A percentile compares a stretch with the other conserved stretches of the same genome.
Conservation (phyloP, 2,329 filamentous ascomycete species). For the Venturia pyrina region DNA sequence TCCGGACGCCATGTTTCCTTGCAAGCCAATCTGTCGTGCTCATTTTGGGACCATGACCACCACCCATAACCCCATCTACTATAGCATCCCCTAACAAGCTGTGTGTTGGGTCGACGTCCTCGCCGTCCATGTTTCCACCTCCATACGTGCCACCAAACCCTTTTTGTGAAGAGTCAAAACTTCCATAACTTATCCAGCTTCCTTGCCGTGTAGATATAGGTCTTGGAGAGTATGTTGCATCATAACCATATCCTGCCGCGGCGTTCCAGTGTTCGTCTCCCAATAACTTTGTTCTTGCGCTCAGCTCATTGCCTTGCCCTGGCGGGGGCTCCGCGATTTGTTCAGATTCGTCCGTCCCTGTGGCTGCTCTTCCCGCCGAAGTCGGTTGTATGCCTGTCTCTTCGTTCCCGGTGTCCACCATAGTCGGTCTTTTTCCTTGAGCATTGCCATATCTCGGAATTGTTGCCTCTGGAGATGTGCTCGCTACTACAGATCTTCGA, state of each 20-base stretch:
- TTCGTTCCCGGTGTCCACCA: neutral
- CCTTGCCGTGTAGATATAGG: conserved; percentile 41
- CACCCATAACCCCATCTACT: conserved; percentile 33
- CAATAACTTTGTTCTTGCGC: conserved; percentile 29
- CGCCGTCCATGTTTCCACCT: conserved; percentile 22
- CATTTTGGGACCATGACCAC: conserved; percentile 51
- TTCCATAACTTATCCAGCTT: conserved; percentile 43
- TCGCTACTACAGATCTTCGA: conserved; percentile 4
- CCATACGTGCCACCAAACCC: conserved; percentile 30
- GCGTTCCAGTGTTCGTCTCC: conserved; percentile 27
- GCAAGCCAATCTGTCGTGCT: conserved; percentile 64
- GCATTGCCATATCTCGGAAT: neutral
- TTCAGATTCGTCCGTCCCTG: conserved; percentile 17
- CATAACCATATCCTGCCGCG: conserved; percentile 21
- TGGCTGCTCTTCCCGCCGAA: conserved; percentile 21
- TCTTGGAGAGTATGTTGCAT: conserved; percentile 56
- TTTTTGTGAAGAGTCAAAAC: conserved; percentile 31
- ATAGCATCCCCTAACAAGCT: conserved; percentile 32
- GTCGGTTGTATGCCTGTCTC: conserved; percentile 24
- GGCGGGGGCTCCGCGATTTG: conserved; percentile 3
- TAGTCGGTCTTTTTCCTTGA: conserved; percentile 1
- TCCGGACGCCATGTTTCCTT: conserved; percentile 61
- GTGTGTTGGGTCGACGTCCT: conserved; percentile 25
- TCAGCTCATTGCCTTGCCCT: conserved; percentile 17
- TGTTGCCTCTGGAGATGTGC: conserved; percentile 4